Percentiles rank a stretch among this genome's conserved stretches.
These are phyloP conservation scores for Sporisorium graminicola DNA, from an alignment of 1,284 basidiomycete genomes.

Conservation along the genomic window DNA sequence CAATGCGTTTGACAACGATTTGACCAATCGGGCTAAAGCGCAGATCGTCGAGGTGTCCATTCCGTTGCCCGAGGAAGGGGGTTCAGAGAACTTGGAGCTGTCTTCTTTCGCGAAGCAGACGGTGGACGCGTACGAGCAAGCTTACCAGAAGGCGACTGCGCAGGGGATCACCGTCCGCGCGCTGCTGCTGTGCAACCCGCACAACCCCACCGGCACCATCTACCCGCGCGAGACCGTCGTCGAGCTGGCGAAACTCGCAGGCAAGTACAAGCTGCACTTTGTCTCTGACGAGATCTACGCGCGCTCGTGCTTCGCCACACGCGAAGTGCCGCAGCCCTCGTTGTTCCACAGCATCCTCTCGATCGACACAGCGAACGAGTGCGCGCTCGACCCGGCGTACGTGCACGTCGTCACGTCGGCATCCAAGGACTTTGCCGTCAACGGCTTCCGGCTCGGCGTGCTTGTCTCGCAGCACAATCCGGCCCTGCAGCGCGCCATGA, in stretches of 20 bases:
- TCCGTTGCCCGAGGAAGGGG: constrained; percentile 14
- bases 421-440: constrained; percentile 59
- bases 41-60: constrained; percentile 36
- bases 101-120: constrained; percentile 28
- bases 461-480: constrained; percentile 55
- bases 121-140: constrained; percentile 44
- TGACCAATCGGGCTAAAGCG: constrained; percentile 39
- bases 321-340: constrained; percentile 18
- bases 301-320: constrained; percentile 44
- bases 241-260: constrained; percentile 49
- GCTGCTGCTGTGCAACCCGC: constrained; percentile 60
- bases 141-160: constrained; percentile 24
- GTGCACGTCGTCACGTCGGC: constrained; percentile 59
- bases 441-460: constrained; percentile 61
- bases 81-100: background rate
- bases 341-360: constrained; percentile 52
- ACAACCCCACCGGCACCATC: constrained; percentile 59
- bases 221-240: constrained; percentile 52
- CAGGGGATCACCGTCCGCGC: constrained; percentile 37
- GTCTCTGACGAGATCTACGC: constrained; percentile 65
- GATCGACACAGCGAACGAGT: constrained; percentile 45
- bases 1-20: constrained; percentile 59
- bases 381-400: constrained; percentile 32
- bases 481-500: constrained; percentile 44
- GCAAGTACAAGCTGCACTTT: constrained; percentile 55